These are phyloP conservation scores for Davidsoniella neocaledoniae DNA, from an alignment of 2,329 filamentous ascomycete genomes.

Conservation along the genomic window DNA sequence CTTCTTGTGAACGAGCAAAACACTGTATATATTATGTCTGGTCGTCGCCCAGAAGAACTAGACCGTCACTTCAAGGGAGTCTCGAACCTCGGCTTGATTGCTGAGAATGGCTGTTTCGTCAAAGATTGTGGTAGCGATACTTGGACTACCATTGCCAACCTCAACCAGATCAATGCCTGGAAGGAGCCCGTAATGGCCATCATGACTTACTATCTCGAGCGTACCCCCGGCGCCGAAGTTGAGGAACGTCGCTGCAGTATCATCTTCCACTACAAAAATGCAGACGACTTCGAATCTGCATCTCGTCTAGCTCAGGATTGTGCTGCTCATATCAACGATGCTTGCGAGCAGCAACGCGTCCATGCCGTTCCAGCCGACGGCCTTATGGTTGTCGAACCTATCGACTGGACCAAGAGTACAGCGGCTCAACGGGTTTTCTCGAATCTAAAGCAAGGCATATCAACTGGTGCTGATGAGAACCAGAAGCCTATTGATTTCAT, in stretches of 20 bases:
- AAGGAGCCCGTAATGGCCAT: slow-evolving; percentile 71
- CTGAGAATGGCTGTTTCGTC: slow-evolving; percentile 87
- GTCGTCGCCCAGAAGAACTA: slow-evolving; percentile 71
- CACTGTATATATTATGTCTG: slow-evolving; percentile 85
- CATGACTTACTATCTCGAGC: slow-evolving; percentile 75
- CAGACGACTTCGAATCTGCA: slow-evolving; percentile 33
- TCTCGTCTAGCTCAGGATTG: slow-evolving; percentile 73
- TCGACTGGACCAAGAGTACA: slow-evolving; percentile 74
- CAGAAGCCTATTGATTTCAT: slow-evolving; percentile 56
- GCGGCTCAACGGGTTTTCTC: slow-evolving; percentile 62
- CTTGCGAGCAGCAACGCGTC: slow-evolving; percentile 67
- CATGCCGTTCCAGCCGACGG: slow-evolving; percentile 70
- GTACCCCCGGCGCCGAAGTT: slow-evolving; percentile 72
- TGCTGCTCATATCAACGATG: slow-evolving; percentile 88
- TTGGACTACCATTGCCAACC: slow-evolving; percentile 68
- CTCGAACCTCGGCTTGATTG: slow-evolving; percentile 72
- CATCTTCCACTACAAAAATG: slow-evolving; percentile 16
- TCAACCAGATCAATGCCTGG: slow-evolving; percentile 55
- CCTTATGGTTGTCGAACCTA: slow-evolving; percentile 67
- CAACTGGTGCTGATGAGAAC: slow-evolving; percentile 13
- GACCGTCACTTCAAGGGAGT: slow-evolving; percentile 74
- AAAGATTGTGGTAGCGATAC: slow-evolving; percentile 48
- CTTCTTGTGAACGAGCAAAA: slow-evolving; percentile 66
- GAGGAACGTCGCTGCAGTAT: slow-evolving; percentile 86
- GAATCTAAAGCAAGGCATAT: slow-evolving; percentile 29